Percentiles rank a stretch among this genome's conserved stretches.
Conservation (phyloP, 2,329 filamentous ascomycete genomes). For the Fonsecaea pedrosoi region DNA sequence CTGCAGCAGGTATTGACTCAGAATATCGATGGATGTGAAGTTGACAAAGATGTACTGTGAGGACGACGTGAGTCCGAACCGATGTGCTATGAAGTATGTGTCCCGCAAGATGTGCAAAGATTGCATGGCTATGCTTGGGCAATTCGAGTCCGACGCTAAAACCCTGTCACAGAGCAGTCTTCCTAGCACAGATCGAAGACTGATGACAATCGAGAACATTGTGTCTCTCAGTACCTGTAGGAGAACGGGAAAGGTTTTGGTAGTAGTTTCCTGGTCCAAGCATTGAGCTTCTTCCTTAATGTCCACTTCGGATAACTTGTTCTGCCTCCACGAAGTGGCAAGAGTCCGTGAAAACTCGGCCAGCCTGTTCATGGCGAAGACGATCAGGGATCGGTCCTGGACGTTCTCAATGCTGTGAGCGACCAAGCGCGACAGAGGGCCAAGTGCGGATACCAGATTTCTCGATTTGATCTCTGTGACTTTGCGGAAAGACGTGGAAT, state of each 20-base stretch:
- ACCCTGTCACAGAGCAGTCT: slow-evolving; percentile 65
- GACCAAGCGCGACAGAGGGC: slow-evolving; percentile 67
- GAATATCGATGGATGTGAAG: slow-evolving; percentile 79
- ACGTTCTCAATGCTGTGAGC: slow-evolving; percentile 67
- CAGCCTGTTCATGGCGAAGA: slow-evolving; percentile 64
- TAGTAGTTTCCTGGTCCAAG: slow-evolving; percentile 69
- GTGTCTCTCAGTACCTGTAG: slow-evolving; percentile 78
- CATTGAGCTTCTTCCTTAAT: slow-evolving; percentile 67
- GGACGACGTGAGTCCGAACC: slow-evolving; percentile 74
- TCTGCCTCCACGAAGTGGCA: slow-evolving; percentile 74
- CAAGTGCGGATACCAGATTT: slow-evolving; percentile 66
- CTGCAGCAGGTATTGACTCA: slow-evolving; percentile 72
- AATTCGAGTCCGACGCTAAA: slow-evolving; percentile 63
- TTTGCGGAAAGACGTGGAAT: slow-evolving; percentile 64
- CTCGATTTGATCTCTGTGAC: slow-evolving; percentile 63
- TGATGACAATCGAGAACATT: slow-evolving; percentile 75
- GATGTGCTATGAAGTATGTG: slow-evolving; percentile 80
- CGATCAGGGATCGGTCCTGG: slow-evolving; percentile 52
- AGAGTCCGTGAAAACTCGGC: slow-evolving; percentile 71
- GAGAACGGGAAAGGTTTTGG: slow-evolving; percentile 71
- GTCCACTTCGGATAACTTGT: slow-evolving; percentile 76
- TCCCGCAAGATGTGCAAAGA: slow-evolving; percentile 76
- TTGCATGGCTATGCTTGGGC: slow-evolving; percentile 72
- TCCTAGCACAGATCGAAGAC: slow-evolving; percentile 75
- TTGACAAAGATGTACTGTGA: slow-evolving; percentile 86